Evolutionary conservation across 345 rosid genomes (phyloP), one percentile per base, ranked within the genome.

Genomic region (Rhodomyrtus tomentosa): DNA sequence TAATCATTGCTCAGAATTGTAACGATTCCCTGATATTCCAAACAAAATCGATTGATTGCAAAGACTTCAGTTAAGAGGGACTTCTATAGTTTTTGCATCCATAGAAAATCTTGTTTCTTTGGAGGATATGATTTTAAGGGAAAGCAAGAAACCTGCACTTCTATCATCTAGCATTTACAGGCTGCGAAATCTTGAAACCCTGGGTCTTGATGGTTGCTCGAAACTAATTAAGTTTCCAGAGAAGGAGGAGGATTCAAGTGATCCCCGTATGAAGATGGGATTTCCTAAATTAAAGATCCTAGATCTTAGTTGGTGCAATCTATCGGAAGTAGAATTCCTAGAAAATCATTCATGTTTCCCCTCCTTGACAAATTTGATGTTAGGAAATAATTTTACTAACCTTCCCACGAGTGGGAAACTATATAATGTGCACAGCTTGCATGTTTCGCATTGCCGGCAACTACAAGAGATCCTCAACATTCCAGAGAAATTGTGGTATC

Each of bases 21-120:
- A 56, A 56, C n/a, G 36, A n/a, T 56, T 56, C 68, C 68, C 18
- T 5, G 2, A n/a, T 5, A 56, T 56, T 56, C 3, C 4, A 0
- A 13, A 12, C n/a, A 12, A n/a, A 12, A 56, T 2, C 7, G 0
- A n/a, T n/a, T 2, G 36, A 15, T 5, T n/a, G 36, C 1, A 0
- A n/a, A 0, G 5, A n/a, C 1, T 56, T 56, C 0, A 0, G 12
- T 5, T 12, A 56, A 0, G 0, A 0, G 0, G 3, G 7, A n/a
- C 36, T 56, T 56, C 36, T 12, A 13, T 56, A 12, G 18, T 56
- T 13, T 36, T 18, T n/a, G 0, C 36, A n/a, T 56, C 68, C 1
- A 13, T 56, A 56, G 4, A 0, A 56, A n/a, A n/a, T 56, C 8
- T 56, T n/a, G 8, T 56, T 29, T 56, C 32, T 56, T 13, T 56